These are phyloP conservation scores for Balansia obtecta DNA, from an alignment of 2,329 filamentous ascomycete genomes.

Conservation along the genomic window DNA sequence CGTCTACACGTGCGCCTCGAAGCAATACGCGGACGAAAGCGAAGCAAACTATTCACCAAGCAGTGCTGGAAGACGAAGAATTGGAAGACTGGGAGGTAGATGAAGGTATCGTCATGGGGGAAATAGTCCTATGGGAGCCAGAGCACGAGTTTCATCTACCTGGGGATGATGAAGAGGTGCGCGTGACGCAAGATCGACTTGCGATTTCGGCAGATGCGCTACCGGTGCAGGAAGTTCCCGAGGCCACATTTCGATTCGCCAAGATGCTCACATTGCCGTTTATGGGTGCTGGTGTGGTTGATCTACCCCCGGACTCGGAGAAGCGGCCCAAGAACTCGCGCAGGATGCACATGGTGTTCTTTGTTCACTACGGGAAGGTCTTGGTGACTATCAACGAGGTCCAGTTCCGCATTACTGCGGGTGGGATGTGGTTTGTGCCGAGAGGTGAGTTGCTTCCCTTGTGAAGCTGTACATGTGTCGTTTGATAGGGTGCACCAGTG, in stretches of 20 bases:
- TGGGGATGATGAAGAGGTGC: slow-evolving; percentile 40
- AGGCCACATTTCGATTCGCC: slow-evolving; percentile 71
- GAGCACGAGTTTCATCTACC: slow-evolving; percentile 42
- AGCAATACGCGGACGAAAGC: slow-evolving; percentile 17
- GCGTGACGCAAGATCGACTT: slow-evolving; percentile 41
- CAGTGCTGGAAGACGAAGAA: slow-evolving; percentile 36
- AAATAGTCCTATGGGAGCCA: slow-evolving; percentile 51
- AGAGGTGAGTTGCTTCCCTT: slow-evolving; percentile 52
- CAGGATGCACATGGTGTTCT: slow-evolving; percentile 96
- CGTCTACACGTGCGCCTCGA: slow-evolving; percentile 13
- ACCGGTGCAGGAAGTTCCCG: slow-evolving; percentile 43
- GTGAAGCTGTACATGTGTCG: too few species aligned
- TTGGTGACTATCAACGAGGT: slow-evolving; percentile 65
- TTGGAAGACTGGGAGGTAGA: slow-evolving; percentile 60
- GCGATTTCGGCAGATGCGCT: slow-evolving; percentile 45
- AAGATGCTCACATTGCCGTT: slow-evolving; percentile 79
- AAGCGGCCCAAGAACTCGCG: slow-evolving; percentile 88
- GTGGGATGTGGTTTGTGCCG: slow-evolving; percentile 89
- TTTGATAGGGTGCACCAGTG: too few species aligned
- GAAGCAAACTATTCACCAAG: slow-evolving; percentile 20
- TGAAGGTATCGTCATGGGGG: slow-evolving; percentile 50
- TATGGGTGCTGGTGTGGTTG: slow-evolving; percentile 81
- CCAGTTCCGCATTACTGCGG: slow-evolving; percentile 70
- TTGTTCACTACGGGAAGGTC: slow-evolving; percentile 74
- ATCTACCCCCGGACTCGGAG: slow-evolving; percentile 68